Evolutionary conservation across 257 asterid species (phyloP).

Genomic region (Fraxinus pennsylvanica): DNA sequence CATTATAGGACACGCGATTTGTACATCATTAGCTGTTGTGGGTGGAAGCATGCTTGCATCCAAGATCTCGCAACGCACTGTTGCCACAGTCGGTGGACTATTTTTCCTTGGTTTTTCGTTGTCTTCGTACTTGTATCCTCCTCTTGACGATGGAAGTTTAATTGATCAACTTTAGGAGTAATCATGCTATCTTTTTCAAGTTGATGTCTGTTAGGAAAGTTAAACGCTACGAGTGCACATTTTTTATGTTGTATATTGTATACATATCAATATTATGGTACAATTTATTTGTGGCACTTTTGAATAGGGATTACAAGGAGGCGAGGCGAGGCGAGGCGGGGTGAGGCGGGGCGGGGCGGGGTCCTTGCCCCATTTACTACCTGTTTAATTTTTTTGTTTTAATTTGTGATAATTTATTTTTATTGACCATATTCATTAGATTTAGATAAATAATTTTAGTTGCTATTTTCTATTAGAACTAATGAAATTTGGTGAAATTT

Average conservation of each 20-base stretch:
- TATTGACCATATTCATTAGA: no score
- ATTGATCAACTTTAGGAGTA: constrained; percentile 9
- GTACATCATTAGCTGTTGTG: constrained; percentile 77
- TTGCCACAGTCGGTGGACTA: constrained; percentile 85
- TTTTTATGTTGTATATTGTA: not conserved
- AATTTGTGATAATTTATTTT: no score
- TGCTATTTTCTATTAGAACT: no score
- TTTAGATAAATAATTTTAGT: no score
- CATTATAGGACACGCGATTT: constrained; percentile 73
- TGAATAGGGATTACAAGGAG: no score
- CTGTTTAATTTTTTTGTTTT: no score
- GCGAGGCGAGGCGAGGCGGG: no score
- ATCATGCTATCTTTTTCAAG: not conserved
- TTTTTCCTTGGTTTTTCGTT: constrained; percentile 88
- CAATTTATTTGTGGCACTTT: not conserved
- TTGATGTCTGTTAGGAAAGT: constrained; percentile 1
- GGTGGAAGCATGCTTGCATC: constrained; percentile 55
- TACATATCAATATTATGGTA: not conserved
- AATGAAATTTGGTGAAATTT: no score
- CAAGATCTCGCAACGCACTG: constrained; percentile 92
- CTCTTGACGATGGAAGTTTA: constrained; percentile 10
- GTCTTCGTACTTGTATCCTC: constrained; percentile 65
- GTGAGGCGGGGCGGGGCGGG: no score
- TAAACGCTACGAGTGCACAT: not conserved
- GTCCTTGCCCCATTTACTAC: no score